Evolutionary conservation across 257 asterid species (phyloP), one percentile per base, ranked within the genome.

Genomic region (Nicotiana obtusifolia): DNA sequence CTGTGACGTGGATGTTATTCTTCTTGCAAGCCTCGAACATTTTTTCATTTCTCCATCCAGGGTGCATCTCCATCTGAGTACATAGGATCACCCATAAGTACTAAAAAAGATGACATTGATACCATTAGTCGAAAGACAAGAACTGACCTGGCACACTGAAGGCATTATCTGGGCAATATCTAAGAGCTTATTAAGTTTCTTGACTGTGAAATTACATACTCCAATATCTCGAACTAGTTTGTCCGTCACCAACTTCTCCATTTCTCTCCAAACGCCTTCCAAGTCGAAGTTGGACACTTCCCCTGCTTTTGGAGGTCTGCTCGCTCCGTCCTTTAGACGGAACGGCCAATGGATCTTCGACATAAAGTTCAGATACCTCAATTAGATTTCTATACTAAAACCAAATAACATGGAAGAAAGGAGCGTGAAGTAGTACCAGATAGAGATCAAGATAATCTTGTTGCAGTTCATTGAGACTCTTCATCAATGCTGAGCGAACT

Each of bases 21-120:
- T 86, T 85, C 85, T 81, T 89, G 84, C 97, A 92, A 54, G 91
- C 91, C 31, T 89, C 93, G 4, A 93, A 85, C 93, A 93, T 92
- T 79, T 92, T 93, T 79, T 92, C 93, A 62, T 93, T 91, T 77
- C 97, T 92, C 98, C 97, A 93, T 28, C 97, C 95, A 4, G 96
- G 93, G 79, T 93, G 97, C 97, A 92, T 93, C 89, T 93, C 98
- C 96, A 92, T 90, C 96, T 93, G 68, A 37, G 71, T 31, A 17
- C 20, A 61, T 2, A 49, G 22, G 10, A 3, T 22, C 15, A 5
- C 7, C 35, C 59, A 13, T 7, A 71, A 71, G 11, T 47, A 22
- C 60, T 13, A 11, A 20, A 1, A 44, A 10, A 7, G 33, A n/a
- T 5, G 31, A 5, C 31, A n/a, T 69, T 20, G 14, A 35, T 59